Base-by-base conservation (phyloP, 352 stramenopile genomes). In the Phytopythium montanum region DNA sequence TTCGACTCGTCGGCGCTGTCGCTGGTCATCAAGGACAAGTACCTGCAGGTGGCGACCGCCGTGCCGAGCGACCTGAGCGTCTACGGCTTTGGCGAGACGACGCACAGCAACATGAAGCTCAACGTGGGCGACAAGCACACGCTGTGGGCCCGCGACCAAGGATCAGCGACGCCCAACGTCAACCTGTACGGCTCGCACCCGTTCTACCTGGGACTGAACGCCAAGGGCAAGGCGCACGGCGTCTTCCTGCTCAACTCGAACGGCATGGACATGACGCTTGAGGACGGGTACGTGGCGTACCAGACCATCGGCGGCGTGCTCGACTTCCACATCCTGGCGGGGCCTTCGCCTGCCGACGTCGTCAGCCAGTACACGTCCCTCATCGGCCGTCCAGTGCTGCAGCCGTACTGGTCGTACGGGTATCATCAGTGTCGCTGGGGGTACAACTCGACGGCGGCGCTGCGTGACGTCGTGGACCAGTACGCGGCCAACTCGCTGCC, bases 361-460 rank as follows among this genome's bases (percentile, higher is more conserved):
- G 60, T 86, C 0, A 54, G 54, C 0, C 81, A 91, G 72, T 91
- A 87, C 62, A 82, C 76, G 7, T 51, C 63, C 19, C 48, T 90
- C 3, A 74, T 92, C 31, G 81, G 81, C 26, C 65, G 69, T 12
- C 81, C 81, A 16, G 72, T 71, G 38, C 65, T 92, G 18, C 72
- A 77, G 62, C 81, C 81, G 31, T 90, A 88, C 64, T 92, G 79
- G 79, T 61, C 77, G 23, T 81, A 88, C 39, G 81, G 81, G 14
- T 92, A 87, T 58, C 81, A 92, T 49, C 79, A 87, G 44, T 88
- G 81, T 52, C 74, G 75, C 1, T 85, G 69, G 65, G 70, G 75
- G 0, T 81, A 85, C 59, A 57, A 48, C 14, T 76, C 68, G 4
- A 46, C 62, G 12, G 55, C 58, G 7, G 62, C 54, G 5, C 64